Base-by-base conservation (phyloP, 2,329 filamentous ascomycete species). In the Penicillium crustosum region DNA sequence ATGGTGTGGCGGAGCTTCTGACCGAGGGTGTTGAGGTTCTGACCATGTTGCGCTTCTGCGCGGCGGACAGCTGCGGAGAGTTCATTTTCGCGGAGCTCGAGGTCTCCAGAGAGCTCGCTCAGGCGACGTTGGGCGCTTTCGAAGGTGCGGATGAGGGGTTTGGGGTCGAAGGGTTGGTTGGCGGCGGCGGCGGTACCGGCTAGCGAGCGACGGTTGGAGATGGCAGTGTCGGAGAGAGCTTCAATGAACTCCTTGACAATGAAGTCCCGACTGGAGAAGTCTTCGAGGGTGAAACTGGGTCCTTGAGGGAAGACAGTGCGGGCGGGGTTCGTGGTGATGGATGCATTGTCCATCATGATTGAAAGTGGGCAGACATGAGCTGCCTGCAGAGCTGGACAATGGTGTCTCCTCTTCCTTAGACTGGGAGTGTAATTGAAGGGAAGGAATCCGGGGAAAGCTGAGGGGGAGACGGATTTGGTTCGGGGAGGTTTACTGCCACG, bases 211-310 rank as follows among this genome's bases (percentile, higher is more conserved):
- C 94, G 90, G 70, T 88, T 90, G 23, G 83, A 81, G 36, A 91
- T 84, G 23, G 91, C 90, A 66, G 83, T 89, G 62, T 97, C 93
- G 50, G 93, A 94, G 57, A 99, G 86, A 51, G 88, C 86, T 74
- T 99, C 95, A 68, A 99, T 88, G 73, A 99, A 99, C 78, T 99
- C 94, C 70, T 96, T 92, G 65, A 97, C 93, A 62, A 97, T 97
- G 71, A 97, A 99, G 78, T 97, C 94, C 69, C 90, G 90, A 73
- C 83, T 90, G 57, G 90, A 90, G 76, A 93, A 91, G 78, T 93
- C 92, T 44, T 96, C 91, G 60, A 97, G 82, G 10, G 87, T 91
- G 79, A 97, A 97, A 74, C 83, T 89, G 60, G 91, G 90, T 39
- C 88, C 90, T 74, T 86, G 86, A 57, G 89, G 88, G 72, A 90